These are phyloP conservation scores for Imleria badia DNA, from an alignment of 768 basidiomycete species.

Conservation along the genomic window DNA sequence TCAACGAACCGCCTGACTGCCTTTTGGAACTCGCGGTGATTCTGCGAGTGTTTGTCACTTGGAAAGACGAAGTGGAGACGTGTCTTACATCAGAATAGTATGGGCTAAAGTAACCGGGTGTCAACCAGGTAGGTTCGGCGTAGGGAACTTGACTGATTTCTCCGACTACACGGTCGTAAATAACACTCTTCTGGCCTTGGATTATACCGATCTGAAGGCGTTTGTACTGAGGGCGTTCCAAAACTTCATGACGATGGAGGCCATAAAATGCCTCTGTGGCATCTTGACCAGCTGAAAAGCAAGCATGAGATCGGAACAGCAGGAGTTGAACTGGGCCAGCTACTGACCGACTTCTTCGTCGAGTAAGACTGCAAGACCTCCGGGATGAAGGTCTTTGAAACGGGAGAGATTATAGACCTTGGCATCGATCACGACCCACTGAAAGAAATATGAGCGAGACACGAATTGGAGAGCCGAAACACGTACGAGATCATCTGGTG, in stretches of 20 bases:
- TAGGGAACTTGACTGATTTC: conserved; percentile 77
- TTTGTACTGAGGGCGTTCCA: conserved; percentile 70
- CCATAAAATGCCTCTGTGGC: conserved; percentile 87
- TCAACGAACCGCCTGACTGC: conserved; percentile 62
- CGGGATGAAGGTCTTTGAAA: conserved; percentile 82
- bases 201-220: conserved; percentile 76
- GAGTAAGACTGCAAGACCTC: conserved; percentile 76
- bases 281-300: conserved; percentile 69
- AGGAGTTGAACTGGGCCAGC: neutral
- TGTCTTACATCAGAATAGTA: conserved; percentile 65
- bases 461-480: neutral
- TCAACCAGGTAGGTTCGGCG: conserved; percentile 85
- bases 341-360: conserved; percentile 70
- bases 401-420: conserved; percentile 82
- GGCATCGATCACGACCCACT: conserved; percentile 85
- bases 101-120: conserved; percentile 62
- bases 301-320: neutral
- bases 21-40: conserved; percentile 47
- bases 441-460: neutral
- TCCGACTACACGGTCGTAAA: conserved; percentile 52
- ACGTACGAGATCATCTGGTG: conserved; percentile 68
- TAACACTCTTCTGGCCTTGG: conserved; percentile 55
- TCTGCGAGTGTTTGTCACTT: conserved; percentile 32
- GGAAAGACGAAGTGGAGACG: neutral
- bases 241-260: conserved; percentile 83